Evolutionary conservation across 2,329 filamentous ascomycete species (phyloP), one percentile per base, ranked within the genome.

Genomic region (Penicillium sp.): DNA sequence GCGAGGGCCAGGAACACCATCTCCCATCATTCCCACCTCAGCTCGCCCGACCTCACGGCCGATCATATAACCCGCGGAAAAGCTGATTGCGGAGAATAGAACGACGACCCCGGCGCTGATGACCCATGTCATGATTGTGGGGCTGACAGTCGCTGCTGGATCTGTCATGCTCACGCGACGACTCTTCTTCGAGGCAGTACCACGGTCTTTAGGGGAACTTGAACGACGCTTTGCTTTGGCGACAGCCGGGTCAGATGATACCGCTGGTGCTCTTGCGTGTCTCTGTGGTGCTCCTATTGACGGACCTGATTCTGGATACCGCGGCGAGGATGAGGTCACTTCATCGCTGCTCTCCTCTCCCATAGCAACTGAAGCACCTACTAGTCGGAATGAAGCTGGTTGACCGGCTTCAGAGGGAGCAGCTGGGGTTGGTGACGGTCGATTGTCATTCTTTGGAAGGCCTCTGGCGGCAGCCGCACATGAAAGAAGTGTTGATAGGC

Each of bases 401-500:
- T 78, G 75, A 31, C 60, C 61, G 17, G 40, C 19, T 53, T 59
- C 52, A 1, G 67, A 50, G 17, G 63, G 60, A n/a, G 59, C 57
- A 12, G 59, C 46, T 19, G 53, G 49, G 6, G 56, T 26, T 0
- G 54, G 43, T 8, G 56, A 17, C 0, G 63, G 68, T 41, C 64
- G 64, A 34, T 53, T 63, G 41, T 69, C 71, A 51, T 61, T 61
- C 64, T 93, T 95, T 1, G 85, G 82, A 15, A 93, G 75, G 4
- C 86, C 85, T 38, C 93, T 81, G 1, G 91, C 93, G 0, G 91
- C 93, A 3, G 90, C 89, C 0, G 89, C 91, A 62, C 88, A 95
- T n/a, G 91, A 96, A 12, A 98, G 80, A 12, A 98, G 78, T 0
- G 93, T 97, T 1, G 89, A 95, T n/a, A 98, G 77, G 43, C 88